Conservation (phyloP, 2,329 filamentous ascomycete genomes). For the Ophiocordyceps camponoti-rufipedis region DNA sequence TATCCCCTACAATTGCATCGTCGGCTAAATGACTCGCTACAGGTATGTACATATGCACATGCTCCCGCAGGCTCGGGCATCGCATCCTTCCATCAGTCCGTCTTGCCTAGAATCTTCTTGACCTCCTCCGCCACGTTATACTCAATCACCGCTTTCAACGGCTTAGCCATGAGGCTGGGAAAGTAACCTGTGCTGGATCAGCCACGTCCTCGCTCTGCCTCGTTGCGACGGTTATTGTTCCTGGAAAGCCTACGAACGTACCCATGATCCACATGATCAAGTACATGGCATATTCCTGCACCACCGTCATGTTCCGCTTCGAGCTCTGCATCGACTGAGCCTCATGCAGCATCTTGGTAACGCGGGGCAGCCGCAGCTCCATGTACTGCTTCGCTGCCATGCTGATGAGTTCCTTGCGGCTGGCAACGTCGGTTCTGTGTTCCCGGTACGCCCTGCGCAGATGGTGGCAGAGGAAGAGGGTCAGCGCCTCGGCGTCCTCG, state of each 20-base stretch:
- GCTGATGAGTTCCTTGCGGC: slow-evolving; percentile 3
- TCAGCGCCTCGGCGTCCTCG: slow-evolving; percentile 6
- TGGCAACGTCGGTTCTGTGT: neutral
- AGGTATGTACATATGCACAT: no score
- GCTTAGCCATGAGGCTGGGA: slow-evolving; percentile 2
- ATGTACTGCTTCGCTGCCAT: slow-evolving; percentile 6
- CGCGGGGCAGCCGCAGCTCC: slow-evolving; percentile 5
- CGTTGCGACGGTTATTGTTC: no score
- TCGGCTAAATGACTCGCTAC: no score
- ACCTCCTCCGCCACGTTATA: slow-evolving; percentile 7
- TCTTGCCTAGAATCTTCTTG: slow-evolving; percentile 2
- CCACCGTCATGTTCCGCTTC: slow-evolving; percentile 5
- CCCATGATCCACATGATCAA: slow-evolving; percentile 4
- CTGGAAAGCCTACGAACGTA: slow-evolving; percentile 1
- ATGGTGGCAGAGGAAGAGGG: slow-evolving; percentile 5
- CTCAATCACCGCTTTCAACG: slow-evolving; percentile 1
- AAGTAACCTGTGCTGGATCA: slow-evolving; percentile 4
- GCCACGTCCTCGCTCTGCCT: neutral
- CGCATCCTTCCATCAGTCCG: neutral
- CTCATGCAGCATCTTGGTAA: slow-evolving; percentile 4
- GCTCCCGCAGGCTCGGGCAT: no score
- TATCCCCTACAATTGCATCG: neutral
- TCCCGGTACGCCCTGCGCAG: slow-evolving; percentile 1
- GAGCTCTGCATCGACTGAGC: slow-evolving; percentile 3
- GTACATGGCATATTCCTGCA: slow-evolving; percentile 7